These are phyloP conservation scores for Suhomyces maxii DNA, from an alignment of 1,139 yeast species.

Conservation along the genomic window DNA sequence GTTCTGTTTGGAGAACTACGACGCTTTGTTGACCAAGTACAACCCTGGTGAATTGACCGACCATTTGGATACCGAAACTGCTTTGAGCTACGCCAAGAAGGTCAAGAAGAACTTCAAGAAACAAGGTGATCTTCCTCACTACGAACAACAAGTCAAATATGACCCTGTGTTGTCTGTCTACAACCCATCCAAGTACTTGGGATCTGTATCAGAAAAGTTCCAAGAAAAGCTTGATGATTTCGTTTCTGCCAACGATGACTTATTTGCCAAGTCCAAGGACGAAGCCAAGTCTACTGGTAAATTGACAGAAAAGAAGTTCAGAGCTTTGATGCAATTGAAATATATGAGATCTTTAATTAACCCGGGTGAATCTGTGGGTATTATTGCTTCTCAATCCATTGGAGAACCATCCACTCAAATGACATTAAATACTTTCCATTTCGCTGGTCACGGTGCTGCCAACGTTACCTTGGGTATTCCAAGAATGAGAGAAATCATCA, in stretches of 20 bases:
- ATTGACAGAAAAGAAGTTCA: constrained; percentile 81
- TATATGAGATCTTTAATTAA: constrained; percentile 93
- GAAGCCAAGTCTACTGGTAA: constrained; percentile 48
- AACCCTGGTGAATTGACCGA: constrained; percentile 78
- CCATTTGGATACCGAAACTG: constrained; percentile 79
- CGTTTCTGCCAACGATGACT: constrained; percentile 51
- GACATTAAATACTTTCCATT: constrained; percentile 99
- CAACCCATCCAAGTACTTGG: constrained; percentile 87
- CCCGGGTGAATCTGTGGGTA: constrained; percentile 99
- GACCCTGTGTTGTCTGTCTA: constrained; percentile 87
- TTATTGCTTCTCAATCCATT: constrained; percentile 95
- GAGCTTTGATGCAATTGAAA: constrained; percentile 96
- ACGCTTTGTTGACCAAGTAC: constrained; percentile 81
- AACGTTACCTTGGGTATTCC: constrained; percentile 99
- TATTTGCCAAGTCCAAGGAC: constrained; percentile 56
- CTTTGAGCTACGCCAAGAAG: constrained; percentile 79
- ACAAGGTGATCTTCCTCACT: constrained; percentile 62
- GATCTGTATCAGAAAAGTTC: constrained; percentile 90
- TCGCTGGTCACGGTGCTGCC: constrained; percentile 99
- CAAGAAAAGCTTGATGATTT: constrained; percentile 76
- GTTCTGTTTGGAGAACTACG: constrained; percentile 90
- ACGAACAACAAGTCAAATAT: constrained; percentile 61
- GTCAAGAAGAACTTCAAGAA: constrained; percentile 73
- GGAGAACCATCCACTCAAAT: constrained; percentile 99
- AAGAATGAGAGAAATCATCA: constrained; percentile 99